Evolutionary conservation across 2,329 filamentous ascomycete species (phyloP).

Genomic region (Ophiocordyceps australis): DNA sequence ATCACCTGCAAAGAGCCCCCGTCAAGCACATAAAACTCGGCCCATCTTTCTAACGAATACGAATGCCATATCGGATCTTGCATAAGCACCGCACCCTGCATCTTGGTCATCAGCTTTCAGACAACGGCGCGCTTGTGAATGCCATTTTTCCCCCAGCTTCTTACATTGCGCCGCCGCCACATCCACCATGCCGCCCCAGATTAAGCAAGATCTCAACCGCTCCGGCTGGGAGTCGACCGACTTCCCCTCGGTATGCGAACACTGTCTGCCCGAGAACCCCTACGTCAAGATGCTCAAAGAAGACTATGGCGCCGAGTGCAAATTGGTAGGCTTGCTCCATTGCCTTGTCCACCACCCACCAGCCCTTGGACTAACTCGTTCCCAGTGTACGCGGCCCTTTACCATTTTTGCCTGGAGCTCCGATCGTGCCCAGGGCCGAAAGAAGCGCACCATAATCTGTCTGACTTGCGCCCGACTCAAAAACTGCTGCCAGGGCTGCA

Average conservation of each 20-base stretch:
- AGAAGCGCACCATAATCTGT: conserved; percentile 89
- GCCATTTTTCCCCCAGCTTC: neutral
- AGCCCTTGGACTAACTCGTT: neutral
- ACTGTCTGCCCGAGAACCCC: conserved; percentile 86
- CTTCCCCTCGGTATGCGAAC: conserved; percentile 79
- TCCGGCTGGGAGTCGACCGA: conserved; percentile 93
- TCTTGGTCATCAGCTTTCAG: no score
- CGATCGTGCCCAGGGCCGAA: conserved; percentile 70
- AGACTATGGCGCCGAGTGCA: conserved; percentile 78
- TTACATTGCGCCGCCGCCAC: no score
- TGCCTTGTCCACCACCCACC: neutral
- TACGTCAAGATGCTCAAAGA: conserved; percentile 99
- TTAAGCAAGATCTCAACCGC: conserved; percentile 89
- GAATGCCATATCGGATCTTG: no score
- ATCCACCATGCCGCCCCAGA: conserved; percentile 60
- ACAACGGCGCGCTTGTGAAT: no score
- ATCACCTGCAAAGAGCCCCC: no score
- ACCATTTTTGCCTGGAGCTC: conserved; percentile 92
- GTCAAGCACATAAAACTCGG: no score
- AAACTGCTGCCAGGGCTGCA: conserved; percentile 98
- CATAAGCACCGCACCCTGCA: no score
- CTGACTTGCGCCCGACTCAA: conserved; percentile 92
- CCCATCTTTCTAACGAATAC: no score
- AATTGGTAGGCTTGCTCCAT: conserved; percentile 26
- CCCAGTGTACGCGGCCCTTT: conserved; percentile 73